phyloP scores from a whole-genome alignment of 306 rosid genomes.

The Quillaja saponaria region DNA sequence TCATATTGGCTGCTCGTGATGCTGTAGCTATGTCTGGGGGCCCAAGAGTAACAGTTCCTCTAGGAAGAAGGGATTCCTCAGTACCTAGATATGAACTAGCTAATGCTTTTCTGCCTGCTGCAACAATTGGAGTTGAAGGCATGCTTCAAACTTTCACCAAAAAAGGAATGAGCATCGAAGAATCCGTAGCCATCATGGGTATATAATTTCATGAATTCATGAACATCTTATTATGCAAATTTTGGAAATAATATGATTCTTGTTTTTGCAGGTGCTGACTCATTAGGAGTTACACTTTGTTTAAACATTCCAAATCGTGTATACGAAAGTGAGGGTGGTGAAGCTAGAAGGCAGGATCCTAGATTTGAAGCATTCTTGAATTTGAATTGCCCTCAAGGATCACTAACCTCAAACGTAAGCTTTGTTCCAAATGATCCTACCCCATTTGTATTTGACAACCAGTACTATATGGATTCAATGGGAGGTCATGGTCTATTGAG shows the following conservation, averaged over 20 bases:
- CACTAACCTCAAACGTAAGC: constrained; percentile 23
- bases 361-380: constrained; percentile 32
- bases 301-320: no score
- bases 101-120: no score
- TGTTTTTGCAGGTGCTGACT: no score
- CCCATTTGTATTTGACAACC: constrained; percentile 26
- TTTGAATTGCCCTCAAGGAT: constrained; percentile 28
- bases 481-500: constrained; percentile 34
- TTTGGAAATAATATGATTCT: not conserved
- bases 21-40: constrained; percentile 35
- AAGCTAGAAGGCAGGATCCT: no score
- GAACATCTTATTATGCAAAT: not conserved
- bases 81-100: constrained; percentile 17
- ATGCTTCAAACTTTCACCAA: constrained; percentile 34
- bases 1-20: constrained; percentile 40
- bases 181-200: constrained; percentile 40
- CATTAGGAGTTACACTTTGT: no score
- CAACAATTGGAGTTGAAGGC: constrained; percentile 33
- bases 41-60: no score
- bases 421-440: constrained; percentile 38
- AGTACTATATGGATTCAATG: constrained; percentile 28
- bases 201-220: not conserved
- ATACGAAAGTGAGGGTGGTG: no score
- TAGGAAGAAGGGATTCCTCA: constrained; percentile 36
- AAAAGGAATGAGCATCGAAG: constrained; percentile 33